Conservation (phyloP, 2,329 filamentous ascomycete species). For the Gnomoniopsis smithogilvyi region DNA sequence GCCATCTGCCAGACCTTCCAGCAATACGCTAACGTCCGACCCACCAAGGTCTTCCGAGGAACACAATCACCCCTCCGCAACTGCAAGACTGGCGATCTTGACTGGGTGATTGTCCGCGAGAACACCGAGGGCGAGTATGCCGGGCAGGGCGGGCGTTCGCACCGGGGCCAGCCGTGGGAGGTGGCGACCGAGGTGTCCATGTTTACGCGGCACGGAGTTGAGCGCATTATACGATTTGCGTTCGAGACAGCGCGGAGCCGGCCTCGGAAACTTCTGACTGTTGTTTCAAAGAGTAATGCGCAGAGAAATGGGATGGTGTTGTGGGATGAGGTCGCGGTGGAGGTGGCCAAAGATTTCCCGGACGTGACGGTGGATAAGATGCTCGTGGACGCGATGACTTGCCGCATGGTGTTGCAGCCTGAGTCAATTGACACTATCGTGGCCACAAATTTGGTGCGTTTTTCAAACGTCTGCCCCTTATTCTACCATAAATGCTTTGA, state of each 20-base stretch:
- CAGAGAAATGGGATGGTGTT: constrained; percentile 66
- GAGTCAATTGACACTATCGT: constrained; percentile 59
- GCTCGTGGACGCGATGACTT: constrained; percentile 53
- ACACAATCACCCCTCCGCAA: constrained; percentile 52
- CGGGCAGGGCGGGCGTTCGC: constrained; percentile 59
- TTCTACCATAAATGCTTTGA: background rate
- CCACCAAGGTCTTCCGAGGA: constrained; percentile 56
- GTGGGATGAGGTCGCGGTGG: constrained; percentile 59
- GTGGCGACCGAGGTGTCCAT: constrained; percentile 60
- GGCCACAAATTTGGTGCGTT: constrained; percentile 52
- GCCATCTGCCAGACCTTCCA: constrained; percentile 62
- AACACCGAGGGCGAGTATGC: constrained; percentile 66
- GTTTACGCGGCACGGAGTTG: constrained; percentile 58
- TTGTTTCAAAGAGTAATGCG: constrained; percentile 65
- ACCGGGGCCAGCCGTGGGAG: constrained; percentile 55
- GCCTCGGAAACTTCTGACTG: constrained; percentile 56
- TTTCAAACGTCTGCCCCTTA: background rate
- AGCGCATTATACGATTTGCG: constrained; percentile 60
- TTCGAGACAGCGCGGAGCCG: constrained; percentile 52
- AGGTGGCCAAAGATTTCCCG: constrained; percentile 55
- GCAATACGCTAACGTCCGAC: constrained; percentile 65
- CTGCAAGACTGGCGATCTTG: constrained; percentile 48
- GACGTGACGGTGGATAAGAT: constrained; percentile 61
- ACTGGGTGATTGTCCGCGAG: constrained; percentile 66
- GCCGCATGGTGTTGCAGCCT: constrained; percentile 56